Conservation (phyloP, 371 early-diverging fungal species). For the Mortierella sp. region DNA sequence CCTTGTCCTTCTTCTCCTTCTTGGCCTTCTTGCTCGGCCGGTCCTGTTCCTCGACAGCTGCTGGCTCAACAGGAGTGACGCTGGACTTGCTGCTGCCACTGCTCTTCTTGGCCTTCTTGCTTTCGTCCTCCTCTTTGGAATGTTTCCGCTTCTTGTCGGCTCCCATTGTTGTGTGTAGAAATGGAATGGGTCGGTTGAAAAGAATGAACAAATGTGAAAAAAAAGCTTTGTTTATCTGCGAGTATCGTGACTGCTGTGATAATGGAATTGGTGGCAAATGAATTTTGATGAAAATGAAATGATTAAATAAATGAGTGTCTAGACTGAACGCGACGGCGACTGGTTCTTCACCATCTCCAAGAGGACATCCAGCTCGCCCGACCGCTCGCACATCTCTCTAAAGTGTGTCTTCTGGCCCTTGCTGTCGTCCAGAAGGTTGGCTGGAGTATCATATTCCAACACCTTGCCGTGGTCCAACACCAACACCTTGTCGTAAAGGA, state of each 20-base stretch:
- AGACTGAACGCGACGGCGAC: not conserved
- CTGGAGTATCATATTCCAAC: constrained; percentile 78
- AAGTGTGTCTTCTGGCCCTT: constrained; percentile 64
- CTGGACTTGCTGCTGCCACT: constrained; percentile 4
- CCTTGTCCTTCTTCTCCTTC: constrained; percentile 15
- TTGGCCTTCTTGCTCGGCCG: constrained; percentile 11
- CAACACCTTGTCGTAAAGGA: constrained; percentile 86
- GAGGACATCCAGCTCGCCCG: constrained; percentile 76
- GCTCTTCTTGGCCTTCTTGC: not conserved
- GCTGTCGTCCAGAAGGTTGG: constrained; percentile 32
- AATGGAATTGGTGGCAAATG: constrained; percentile 2
- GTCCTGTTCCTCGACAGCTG: not conserved
- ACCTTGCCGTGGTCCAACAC: constrained; percentile 75
- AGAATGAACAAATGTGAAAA: not conserved
- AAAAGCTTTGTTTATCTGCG: constrained; percentile 8
- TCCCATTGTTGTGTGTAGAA: constrained; percentile 18
- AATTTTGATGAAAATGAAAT: not conserved
- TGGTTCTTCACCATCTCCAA: constrained; percentile 61
- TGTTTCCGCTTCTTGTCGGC: constrained; percentile 47
- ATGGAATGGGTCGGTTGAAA: not conserved
- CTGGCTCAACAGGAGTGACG: not conserved
- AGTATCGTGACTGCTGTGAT: not conserved
- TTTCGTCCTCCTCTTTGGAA: constrained; percentile 26
- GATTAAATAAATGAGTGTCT: not conserved
- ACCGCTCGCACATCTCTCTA: constrained; percentile 75